These are phyloP conservation scores for Xylaria sp. DNA, from an alignment of 2,329 filamentous ascomycete species.

Conservation along the genomic window DNA sequence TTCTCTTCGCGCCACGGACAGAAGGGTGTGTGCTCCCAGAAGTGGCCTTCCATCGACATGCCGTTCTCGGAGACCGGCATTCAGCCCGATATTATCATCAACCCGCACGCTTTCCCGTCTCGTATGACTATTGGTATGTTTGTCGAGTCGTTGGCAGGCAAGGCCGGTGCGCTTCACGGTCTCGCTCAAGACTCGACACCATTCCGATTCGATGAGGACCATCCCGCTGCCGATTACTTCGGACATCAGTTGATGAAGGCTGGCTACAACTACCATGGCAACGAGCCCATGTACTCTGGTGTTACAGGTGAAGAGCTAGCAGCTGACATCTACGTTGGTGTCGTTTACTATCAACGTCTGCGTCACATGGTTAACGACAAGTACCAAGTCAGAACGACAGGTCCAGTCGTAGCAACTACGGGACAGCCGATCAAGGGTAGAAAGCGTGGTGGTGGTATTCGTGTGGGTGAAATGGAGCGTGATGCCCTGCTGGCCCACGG, in stretches of 20 bases:
- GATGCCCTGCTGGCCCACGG: slow-evolving; percentile 93
- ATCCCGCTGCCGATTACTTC: slow-evolving; percentile 91
- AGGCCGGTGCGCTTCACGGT: slow-evolving; percentile 88
- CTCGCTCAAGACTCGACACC: slow-evolving; percentile 94
- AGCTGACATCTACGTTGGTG: slow-evolving; percentile 92
- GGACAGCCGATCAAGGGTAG: slow-evolving; percentile 96
- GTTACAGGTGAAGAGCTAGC: slow-evolving; percentile 92
- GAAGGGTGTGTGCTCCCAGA: slow-evolving; percentile 93
- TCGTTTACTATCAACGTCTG: slow-evolving; percentile 97
- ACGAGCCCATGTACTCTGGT: slow-evolving; percentile 97
- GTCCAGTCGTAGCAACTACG: slow-evolving; percentile 82
- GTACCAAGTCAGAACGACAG: slow-evolving; percentile 94
- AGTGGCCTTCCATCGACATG: slow-evolving; percentile 92
- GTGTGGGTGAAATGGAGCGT: slow-evolving; percentile 98
- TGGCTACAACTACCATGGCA: slow-evolving; percentile 96
- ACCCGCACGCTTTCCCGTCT: slow-evolving; percentile 97
- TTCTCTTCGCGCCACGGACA: slow-evolving; percentile 98
- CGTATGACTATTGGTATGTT: slow-evolving; percentile 99
- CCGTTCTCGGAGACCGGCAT: slow-evolving; percentile 96
- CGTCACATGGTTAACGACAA: slow-evolving; percentile 99
- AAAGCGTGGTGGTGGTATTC: slow-evolving; percentile 95
- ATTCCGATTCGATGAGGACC: slow-evolving; percentile 88
- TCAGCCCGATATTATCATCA: slow-evolving; percentile 97
- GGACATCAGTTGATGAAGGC: slow-evolving; percentile 92
- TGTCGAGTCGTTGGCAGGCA: slow-evolving; percentile 92